Evolutionary conservation across 345 rosid genomes (phyloP).

Genomic region (Microcos paniculata): DNA sequence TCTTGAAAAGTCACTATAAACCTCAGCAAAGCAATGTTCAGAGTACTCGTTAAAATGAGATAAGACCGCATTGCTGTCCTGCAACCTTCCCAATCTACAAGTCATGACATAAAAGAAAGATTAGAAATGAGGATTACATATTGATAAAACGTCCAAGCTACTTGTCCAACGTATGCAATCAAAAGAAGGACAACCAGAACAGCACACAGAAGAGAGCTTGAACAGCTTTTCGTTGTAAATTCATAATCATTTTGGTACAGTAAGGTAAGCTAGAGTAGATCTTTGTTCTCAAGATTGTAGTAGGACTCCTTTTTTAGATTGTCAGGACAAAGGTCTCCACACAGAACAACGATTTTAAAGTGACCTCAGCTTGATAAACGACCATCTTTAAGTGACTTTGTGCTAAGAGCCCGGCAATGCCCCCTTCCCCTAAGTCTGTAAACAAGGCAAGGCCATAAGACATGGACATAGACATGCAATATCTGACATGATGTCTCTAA

Average conservation of each 20-base stretch:
- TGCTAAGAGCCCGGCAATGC: neutral
- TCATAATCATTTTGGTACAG: neutral
- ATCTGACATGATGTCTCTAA: neutral
- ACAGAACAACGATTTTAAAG: neutral
- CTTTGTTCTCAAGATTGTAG: neutral
- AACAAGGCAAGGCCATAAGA: neutral
- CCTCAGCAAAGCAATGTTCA: slow-evolving; percentile 76
- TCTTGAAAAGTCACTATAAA: slow-evolving; percentile 64
- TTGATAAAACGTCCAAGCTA: neutral
- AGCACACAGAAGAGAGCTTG: neutral
- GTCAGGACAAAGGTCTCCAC: neutral
- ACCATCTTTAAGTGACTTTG: neutral
- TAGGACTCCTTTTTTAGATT: neutral
- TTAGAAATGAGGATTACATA: neutral
- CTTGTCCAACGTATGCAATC: neutral
- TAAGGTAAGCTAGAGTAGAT: neutral
- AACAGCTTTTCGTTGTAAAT: neutral
- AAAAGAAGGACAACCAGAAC: neutral
- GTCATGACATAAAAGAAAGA: neutral
- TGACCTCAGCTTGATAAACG: neutral
- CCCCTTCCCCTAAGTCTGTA: neutral
- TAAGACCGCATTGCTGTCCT: slow-evolving; percentile 91
- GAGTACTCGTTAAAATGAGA: slow-evolving; percentile 86
- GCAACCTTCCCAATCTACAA: slow-evolving; percentile 88
- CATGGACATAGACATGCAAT: neutral